Evolutionary conservation across 1,284 basidiomycete species (phyloP).

Genomic region (Ganoderma lucidum): DNA sequence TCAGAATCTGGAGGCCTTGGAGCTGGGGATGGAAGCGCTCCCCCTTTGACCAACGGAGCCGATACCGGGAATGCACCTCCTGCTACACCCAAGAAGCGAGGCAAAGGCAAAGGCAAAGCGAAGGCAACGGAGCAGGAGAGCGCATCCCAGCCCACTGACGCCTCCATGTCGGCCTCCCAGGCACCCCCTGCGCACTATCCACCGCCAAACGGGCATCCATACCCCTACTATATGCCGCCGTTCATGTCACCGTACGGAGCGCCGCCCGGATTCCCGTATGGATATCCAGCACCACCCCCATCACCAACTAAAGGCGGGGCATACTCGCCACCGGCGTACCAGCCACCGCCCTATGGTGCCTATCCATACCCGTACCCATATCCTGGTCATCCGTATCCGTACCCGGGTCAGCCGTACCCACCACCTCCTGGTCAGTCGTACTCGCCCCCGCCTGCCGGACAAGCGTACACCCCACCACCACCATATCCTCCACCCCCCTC

Average conservation of each 20-base stretch:
- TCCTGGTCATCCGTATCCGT: slow-evolving; percentile 29
- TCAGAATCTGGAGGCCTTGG: not conserved
- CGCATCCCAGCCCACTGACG: not conserved
- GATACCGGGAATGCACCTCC: not conserved
- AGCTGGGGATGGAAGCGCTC: not conserved
- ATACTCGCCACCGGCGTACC: slow-evolving; percentile 33
- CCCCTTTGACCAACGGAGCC: not conserved
- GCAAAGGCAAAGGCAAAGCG: slow-evolving; percentile 25
- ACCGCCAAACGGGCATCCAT: slow-evolving; percentile 32
- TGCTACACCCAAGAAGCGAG: slow-evolving; percentile 21
- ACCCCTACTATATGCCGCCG: slow-evolving; percentile 47
- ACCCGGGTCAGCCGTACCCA: slow-evolving; percentile 25
- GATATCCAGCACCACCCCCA: slow-evolving; percentile 27
- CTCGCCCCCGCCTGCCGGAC: slow-evolving; percentile 20
- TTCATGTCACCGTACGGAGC: slow-evolving; percentile 40
- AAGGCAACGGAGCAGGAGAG: not conserved
- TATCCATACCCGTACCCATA: slow-evolving; percentile 35
- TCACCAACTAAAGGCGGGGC: slow-evolving; percentile 13
- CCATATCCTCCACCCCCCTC: slow-evolving; percentile 18
- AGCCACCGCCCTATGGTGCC: slow-evolving; percentile 31
- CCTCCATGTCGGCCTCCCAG: not conserved
- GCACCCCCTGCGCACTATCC: slow-evolving; percentile 15
- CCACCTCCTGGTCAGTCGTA: slow-evolving; percentile 26
- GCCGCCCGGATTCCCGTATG: slow-evolving; percentile 28
- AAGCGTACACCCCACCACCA: slow-evolving; percentile 20